Evolutionary conservation across 169 alveolate species (phyloP).

Genomic region (Eimeria sp.): DNA sequence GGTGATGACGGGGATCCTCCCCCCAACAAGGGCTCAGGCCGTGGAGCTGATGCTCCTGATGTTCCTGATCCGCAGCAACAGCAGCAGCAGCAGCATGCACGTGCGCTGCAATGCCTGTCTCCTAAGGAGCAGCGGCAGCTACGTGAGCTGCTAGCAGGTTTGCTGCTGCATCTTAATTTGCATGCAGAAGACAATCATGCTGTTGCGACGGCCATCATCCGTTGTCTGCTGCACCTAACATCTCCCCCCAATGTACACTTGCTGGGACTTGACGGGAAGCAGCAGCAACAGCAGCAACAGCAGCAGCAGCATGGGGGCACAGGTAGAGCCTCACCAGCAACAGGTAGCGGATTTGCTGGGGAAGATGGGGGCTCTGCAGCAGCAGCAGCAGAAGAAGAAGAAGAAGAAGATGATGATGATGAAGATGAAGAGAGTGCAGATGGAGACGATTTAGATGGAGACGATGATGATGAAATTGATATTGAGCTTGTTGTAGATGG

Average conservation of each 20-base stretch:
- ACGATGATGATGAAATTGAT: conserved; percentile 35
- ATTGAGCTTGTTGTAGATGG: conserved; percentile 36
- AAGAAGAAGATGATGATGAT: conserved; percentile 33
- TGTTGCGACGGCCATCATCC: conserved; percentile 21
- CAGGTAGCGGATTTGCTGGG: background rate
- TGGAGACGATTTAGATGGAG: conserved; percentile 45
- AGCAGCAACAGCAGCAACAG: background rate
- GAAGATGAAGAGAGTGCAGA: conserved; percentile 75
- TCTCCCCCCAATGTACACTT: background rate
- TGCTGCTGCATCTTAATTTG: conserved; percentile 31
- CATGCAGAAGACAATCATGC: conserved; percentile 23
- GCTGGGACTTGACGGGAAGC: background rate
- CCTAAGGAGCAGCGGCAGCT: conserved; percentile 48
- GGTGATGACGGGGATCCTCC: conserved; percentile 39
- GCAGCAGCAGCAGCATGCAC: conserved; percentile 54
- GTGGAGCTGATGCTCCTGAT: background rate
- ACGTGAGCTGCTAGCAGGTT: conserved; percentile 49
- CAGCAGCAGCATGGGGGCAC: conserved; percentile 55
- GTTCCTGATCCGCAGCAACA: background rate
- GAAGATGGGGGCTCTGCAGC: conserved; percentile 26
- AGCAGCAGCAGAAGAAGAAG: conserved; percentile 68
- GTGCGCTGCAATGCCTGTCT: background rate
- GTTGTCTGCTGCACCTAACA: conserved; percentile 47
- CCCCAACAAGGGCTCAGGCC: conserved; percentile 6
- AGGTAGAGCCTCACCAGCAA: background rate